These are phyloP conservation scores for Heritiera littoralis DNA, from an alignment of 345 rosid species.

Conservation along the genomic window DNA sequence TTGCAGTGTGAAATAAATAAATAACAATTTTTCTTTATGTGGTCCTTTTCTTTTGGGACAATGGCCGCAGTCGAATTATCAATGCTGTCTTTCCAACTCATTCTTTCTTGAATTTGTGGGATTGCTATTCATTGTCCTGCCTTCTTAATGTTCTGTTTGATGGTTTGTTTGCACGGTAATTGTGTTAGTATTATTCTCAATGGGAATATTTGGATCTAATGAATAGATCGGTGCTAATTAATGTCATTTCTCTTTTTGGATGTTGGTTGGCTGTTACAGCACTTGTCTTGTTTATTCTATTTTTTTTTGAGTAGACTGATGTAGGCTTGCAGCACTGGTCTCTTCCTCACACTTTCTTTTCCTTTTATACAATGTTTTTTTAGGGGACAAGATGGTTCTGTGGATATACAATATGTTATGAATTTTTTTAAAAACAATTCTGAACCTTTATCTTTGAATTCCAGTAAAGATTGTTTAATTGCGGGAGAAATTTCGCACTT, in stretches of 20 bases:
- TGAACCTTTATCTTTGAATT: no score
- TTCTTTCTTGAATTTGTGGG: constrained; percentile 7
- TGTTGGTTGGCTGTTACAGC: neutral
- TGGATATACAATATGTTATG: neutral
- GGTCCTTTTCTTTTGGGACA: neutral
- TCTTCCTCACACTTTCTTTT: neutral
- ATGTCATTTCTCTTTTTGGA: neutral
- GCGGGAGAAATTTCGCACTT: no score
- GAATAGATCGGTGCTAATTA: neutral
- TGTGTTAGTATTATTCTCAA: neutral
- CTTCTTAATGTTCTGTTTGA: neutral
- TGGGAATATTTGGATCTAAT: neutral
- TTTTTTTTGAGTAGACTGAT: neutral
- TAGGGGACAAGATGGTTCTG: neutral
- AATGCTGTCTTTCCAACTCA: neutral
- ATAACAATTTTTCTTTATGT: neutral
- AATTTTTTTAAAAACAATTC: no score
- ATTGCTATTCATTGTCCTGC: neutral
- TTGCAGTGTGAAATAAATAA: constrained; percentile 10
- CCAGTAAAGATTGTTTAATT: no score
- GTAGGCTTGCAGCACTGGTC: neutral
- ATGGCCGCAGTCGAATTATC: neutral
- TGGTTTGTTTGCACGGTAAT: neutral
- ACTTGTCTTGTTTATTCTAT: neutral
- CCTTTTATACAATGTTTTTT: neutral